Percentiles rank a stretch among this genome's conserved stretches.
Evolutionary conservation across 1,284 basidiomycete genomes (phyloP).

Genomic region (Cutaneotrichosporon mucoides): DNA sequence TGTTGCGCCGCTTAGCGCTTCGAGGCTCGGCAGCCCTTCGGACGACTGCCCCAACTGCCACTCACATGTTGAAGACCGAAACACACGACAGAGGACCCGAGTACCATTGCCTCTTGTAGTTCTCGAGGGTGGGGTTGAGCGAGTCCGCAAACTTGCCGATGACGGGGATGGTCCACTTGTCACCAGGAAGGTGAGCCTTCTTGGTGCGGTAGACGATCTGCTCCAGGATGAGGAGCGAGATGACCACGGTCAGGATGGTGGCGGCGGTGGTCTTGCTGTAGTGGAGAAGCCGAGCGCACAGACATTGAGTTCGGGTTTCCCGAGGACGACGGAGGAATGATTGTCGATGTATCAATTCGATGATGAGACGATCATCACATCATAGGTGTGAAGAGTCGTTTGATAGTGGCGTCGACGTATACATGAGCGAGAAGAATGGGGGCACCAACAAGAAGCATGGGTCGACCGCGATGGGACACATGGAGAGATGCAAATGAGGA

Average conservation of each 20-base stretch:
- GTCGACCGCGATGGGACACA: not conserved
- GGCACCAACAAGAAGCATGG: not conserved
- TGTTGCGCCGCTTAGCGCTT: not conserved
- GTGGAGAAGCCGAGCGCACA: not conserved
- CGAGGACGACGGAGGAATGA: not conserved
- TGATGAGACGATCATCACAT: not conserved
- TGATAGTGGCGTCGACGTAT: not conserved
- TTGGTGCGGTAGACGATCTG: slow-evolving; percentile 82
- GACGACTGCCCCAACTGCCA: slow-evolving; percentile 15
- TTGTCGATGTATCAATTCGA: not conserved
- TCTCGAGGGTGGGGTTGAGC: slow-evolving; percentile 78
- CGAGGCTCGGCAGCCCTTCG: too few relatives aligned
- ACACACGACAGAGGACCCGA: slow-evolving; percentile 76
- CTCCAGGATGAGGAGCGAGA: slow-evolving; percentile 46
- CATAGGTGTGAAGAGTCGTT: not conserved
- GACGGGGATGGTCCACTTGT: slow-evolving; percentile 84
- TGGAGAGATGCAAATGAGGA: not conserved
- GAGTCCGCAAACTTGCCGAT: slow-evolving; percentile 92
- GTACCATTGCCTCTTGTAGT: slow-evolving; percentile 84
- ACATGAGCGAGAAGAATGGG: not conserved
- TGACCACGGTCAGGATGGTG: slow-evolving; percentile 43
- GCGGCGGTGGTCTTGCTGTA: slow-evolving; percentile 44
- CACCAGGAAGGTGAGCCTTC: slow-evolving; percentile 80
- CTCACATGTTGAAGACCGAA: slow-evolving; percentile 94
- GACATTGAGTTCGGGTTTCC: not conserved